Conservation (phyloP, 345 rosid genomes). For the thale cress (Arabidopsis thaliana) region TAIR10.1 NC_003070.9:9512501-9513000, state of each 20-base stretch:
- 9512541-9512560: neutral
- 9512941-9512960: neutral
- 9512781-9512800: slow-evolving; percentile 63
- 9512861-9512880: slow-evolving; percentile 18
- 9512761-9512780: slow-evolving; percentile 56
- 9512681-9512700: slow-evolving; percentile 37
- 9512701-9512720: slow-evolving; percentile 40
- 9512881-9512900: slow-evolving; percentile 8
- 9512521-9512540: neutral
- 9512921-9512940: slow-evolving; percentile 21
- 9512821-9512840: slow-evolving; percentile 5
- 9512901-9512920: slow-evolving; percentile 12
- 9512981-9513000: too few relatives aligned
- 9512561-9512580: slow-evolving; percentile 79
- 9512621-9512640: slow-evolving; percentile 52
- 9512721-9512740: slow-evolving; percentile 46
- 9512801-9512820: slow-evolving; percentile 82
- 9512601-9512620: slow-evolving; percentile 73
- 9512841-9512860: neutral
- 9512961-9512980: too few relatives aligned
- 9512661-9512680: slow-evolving; percentile 41
- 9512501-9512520: slow-evolving; percentile 21
- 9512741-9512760: slow-evolving; percentile 44
- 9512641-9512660: slow-evolving; percentile 48
- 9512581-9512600: slow-evolving; percentile 94